Evolutionary conservation across 768 basidiomycete genomes (phyloP), one percentile per base, ranked within the genome.

Genomic region (Collybiopsis confluens): DNA sequence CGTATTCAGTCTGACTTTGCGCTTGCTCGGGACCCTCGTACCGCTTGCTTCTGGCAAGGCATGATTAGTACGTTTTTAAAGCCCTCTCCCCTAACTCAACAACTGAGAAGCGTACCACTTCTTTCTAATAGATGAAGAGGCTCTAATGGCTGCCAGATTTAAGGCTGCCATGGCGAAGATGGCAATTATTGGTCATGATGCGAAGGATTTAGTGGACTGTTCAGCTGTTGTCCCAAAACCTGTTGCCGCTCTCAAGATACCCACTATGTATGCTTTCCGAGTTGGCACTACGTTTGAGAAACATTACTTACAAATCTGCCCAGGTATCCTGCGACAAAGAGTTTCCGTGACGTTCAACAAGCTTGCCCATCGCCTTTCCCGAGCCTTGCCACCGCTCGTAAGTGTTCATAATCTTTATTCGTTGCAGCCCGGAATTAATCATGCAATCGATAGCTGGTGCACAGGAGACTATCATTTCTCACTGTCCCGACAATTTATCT

Each of bases 11-110:
- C 67, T 10, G 68, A 70, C 54, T 52, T 52, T 28, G 54, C 44
- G 3, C 26, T 69, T 16, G 64, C 66, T 20, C 64, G 65, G 16
- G 62, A 69, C 49, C 26, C 57, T 2, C 54, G 65, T 30, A 74
- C 73, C 20, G 71, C 74, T 15, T 74, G 74, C 62, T 54, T 62
- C 51, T 75, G 74, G 73, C 74, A 75, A 54, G 62, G 65, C 2
- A 67, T 68, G 59, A 63, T 73, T 40, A 52, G 67, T 67, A 47
- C 51, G 59, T 47, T 18, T 28, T 9, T 24, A 21, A n/a, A 13
- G 21, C n/a, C 26, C 8, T 7, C 16, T 5, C 8, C 16, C 21
- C 18, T 33, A n/a, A 16, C 18, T 8, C 13, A n/a, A 16, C 11
- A 20, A 16, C 55, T 26, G 16, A 35, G n/a, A 18, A 20, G 1